These are phyloP conservation scores for Penicillium sp. DNA, from an alignment of 2,329 filamentous ascomycete species.

Conservation along the genomic window DNA sequence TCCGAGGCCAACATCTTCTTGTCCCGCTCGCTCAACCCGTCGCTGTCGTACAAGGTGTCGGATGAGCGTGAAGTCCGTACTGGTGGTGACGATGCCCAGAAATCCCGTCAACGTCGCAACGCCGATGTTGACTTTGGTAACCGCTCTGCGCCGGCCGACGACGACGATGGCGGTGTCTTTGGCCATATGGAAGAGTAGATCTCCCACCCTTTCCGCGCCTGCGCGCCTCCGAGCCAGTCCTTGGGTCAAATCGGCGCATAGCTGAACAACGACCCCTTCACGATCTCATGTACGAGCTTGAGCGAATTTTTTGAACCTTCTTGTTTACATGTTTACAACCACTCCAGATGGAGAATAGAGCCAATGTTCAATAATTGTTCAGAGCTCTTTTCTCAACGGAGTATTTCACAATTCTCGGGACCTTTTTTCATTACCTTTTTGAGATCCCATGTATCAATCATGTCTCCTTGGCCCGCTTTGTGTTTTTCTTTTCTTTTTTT, in stretches of 20 bases:
- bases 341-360: constrained; percentile 11
- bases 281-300: constrained; percentile 41
- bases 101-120: constrained; percentile 37
- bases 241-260: constrained; percentile 10
- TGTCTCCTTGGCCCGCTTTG: constrained; percentile 25
- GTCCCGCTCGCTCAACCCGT: constrained; percentile 45
- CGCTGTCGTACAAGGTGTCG: constrained; percentile 50
- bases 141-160: constrained; percentile 65
- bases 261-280: constrained; percentile 28
- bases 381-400: constrained; percentile 16
- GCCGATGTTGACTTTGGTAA: constrained; percentile 39
- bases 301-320: constrained; percentile 35
- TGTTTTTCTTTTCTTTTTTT: constrained; percentile 8
- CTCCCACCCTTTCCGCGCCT: not conserved
- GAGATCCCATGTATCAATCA: constrained; percentile 27
- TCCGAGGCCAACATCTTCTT: constrained; percentile 44
- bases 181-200: constrained; percentile 88
- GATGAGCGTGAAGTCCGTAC: constrained; percentile 65
- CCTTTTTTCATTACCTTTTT: constrained; percentile 12
- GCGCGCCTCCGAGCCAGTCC: constrained; percentile 4
- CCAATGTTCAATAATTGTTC: not conserved
- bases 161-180: constrained; percentile 95
- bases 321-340: constrained; percentile 27
- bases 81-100: constrained; percentile 56
- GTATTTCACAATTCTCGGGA: constrained; percentile 22